phyloP scores from a whole-genome alignment of 2,329 filamentous ascomycete genomes.

The Fusarium temperatum region DNA sequence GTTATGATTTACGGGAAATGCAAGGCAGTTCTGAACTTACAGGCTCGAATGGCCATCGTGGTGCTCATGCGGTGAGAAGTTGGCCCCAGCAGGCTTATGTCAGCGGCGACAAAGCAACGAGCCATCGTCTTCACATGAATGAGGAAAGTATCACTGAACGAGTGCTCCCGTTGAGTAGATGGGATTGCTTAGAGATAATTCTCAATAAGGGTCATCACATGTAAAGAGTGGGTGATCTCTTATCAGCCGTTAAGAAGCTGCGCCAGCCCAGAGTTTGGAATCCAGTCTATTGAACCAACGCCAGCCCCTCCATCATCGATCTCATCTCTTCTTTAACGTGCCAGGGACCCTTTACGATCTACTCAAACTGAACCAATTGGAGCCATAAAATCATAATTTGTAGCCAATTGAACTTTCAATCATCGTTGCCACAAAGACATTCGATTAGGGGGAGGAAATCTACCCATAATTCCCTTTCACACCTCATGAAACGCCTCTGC shows the following conservation, averaged over 20 bases:
- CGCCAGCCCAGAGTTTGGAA: not conserved
- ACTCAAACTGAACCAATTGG: constrained; percentile 4
- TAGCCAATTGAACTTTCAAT: not conserved
- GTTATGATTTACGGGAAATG: not conserved
- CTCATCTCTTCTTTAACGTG: constrained; percentile 21
- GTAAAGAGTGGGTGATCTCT: not conserved
- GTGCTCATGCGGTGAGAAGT: constrained; percentile 28
- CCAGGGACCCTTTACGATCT: constrained; percentile 17
- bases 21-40: constrained; percentile 1
- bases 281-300: not conserved
- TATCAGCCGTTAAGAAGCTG: not conserved
- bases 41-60: not conserved
- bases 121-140: not conserved
- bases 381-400: not conserved
- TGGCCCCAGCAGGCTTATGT: constrained; percentile 32
- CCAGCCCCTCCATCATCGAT: constrained; percentile 37
- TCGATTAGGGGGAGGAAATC: not conserved
- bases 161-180: not conserved
- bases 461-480: not conserved
- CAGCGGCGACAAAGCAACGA: constrained; percentile 13
- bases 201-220: constrained; percentile 18
- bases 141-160: not conserved
- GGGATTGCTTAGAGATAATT: not conserved
- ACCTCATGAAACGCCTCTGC: constrained; percentile 14
- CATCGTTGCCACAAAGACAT: not conserved